A percentile compares a stretch with the other conserved stretches of the same genome.
Conservation (phyloP, 306 rosid genomes). For the Dryas octopetala region DNA sequence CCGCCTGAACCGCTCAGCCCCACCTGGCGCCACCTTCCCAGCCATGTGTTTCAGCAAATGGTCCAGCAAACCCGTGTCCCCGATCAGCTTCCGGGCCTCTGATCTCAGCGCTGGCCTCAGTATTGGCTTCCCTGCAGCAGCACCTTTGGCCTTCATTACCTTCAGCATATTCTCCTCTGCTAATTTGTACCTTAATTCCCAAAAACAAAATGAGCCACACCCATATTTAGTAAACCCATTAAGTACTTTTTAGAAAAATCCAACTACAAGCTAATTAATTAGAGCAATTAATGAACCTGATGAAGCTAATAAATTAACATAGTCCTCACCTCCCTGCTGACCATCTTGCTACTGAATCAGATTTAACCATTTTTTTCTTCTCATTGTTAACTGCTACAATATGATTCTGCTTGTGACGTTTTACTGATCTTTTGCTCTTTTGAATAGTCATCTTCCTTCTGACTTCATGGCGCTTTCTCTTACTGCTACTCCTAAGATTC, state of each 20-base stretch:
- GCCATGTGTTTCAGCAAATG: conserved; percentile 96
- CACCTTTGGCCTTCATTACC: conserved; percentile 70
- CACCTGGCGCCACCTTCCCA: conserved; percentile 85
- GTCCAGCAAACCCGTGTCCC: conserved; percentile 89
- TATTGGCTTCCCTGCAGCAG: conserved; percentile 63
- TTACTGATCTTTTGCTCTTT: conserved; percentile 14
- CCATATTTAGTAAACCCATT: not conserved
- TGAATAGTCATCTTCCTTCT: not conserved
- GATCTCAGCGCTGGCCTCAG: conserved; percentile 66
- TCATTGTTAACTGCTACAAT: conserved; percentile 19
- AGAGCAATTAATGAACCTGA: not conserved
- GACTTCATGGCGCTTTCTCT: conserved; percentile 32
- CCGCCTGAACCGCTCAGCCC: conserved; percentile 65
- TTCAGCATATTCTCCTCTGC: conserved; percentile 78
- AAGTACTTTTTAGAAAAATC: not conserved
- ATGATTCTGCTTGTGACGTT: conserved; percentile 32
- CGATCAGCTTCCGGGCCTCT: conserved; percentile 80
- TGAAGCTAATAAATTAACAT: not conserved
- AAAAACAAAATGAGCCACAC: not conserved
- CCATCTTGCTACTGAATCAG: conserved; percentile 51
- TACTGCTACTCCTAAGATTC: conserved; percentile 29
- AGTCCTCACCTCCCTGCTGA: conserved; percentile 42
- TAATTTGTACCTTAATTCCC: conserved; percentile 55
- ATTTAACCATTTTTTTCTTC: conserved; percentile 29
- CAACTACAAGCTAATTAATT: not conserved